Evolutionary conservation across 306 rosid genomes (phyloP).

Genomic region (Astragalus membranaceus): DNA sequence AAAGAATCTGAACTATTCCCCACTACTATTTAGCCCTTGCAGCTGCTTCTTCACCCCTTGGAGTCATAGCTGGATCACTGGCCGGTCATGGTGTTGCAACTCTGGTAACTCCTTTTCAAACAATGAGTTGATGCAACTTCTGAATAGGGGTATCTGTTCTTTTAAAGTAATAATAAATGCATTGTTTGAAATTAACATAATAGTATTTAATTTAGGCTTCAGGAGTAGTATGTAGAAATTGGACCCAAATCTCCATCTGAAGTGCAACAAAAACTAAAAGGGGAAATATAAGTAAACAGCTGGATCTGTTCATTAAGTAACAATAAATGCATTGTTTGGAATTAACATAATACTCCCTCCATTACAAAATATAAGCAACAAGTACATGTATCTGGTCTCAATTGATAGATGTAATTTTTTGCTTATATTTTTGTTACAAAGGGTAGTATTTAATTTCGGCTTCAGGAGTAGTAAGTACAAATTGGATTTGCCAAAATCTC

Average conservation of each 20-base stretch:
- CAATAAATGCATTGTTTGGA: slow-evolving; percentile 1
- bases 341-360: not conserved
- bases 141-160: slow-evolving; percentile 1
- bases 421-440: too few relatives aligned
- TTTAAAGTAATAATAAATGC: not conserved
- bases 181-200: slow-evolving; percentile 1
- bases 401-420: too few relatives aligned
- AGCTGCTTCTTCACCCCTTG: slow-evolving; percentile 95
- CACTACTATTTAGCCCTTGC: slow-evolving; percentile 68
- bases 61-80: slow-evolving; percentile 92
- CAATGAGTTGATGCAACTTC: not conserved
- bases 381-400: too few relatives aligned
- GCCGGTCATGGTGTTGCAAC: slow-evolving; percentile 96
- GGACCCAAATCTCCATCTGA: too few relatives aligned
- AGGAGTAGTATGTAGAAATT: too few relatives aligned
- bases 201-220: not conserved
- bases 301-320: not conserved
- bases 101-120: slow-evolving; percentile 45
- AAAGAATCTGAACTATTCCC: not conserved
- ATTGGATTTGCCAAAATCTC: not conserved
- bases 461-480: not conserved
- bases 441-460: too few relatives aligned
- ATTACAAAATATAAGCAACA: too few relatives aligned
- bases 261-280: too few relatives aligned
- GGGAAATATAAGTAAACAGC: not conserved